Evolutionary conservation across 352 stramenopile species (phyloP).

Genomic region (Globisporangium viniferum): DNA sequence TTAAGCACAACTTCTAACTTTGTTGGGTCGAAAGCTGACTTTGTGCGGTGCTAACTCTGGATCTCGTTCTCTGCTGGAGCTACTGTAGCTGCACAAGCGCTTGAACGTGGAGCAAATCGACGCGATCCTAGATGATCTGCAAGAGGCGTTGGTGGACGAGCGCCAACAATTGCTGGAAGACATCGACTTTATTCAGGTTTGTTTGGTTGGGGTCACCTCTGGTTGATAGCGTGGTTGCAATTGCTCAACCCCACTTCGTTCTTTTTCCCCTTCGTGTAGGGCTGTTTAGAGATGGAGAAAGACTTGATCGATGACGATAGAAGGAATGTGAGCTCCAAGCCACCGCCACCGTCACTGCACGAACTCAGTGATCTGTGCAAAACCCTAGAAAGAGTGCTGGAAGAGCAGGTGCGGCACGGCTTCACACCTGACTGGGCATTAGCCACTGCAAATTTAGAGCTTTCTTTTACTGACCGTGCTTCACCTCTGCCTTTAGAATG

Average conservation of each 20-base stretch:
- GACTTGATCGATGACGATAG: conserved; percentile 77
- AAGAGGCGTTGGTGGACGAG: conserved; percentile 55
- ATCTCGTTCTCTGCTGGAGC: not conserved
- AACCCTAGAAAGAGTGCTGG: conserved; percentile 56
- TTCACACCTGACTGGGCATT: not conserved
- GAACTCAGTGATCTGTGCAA: conserved; percentile 62
- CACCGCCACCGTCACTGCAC: conserved; percentile 45
- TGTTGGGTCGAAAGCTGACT: not conserved
- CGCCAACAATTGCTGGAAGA: conserved; percentile 66
- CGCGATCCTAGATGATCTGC: conserved; percentile 56
- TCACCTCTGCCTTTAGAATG: conserved; percentile 22
- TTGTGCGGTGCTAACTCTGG: not conserved
- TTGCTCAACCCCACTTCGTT: no score
- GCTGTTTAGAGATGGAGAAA: conserved; percentile 84
- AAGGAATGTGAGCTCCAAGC: conserved; percentile 32
- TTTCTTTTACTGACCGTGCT: not conserved
- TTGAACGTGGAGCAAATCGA: conserved; percentile 79
- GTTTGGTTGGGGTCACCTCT: not conserved
- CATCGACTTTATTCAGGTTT: conserved; percentile 83
- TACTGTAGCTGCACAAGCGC: conserved; percentile 34
- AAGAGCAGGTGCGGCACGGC: conserved; percentile 38
- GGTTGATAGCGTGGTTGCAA: not conserved
- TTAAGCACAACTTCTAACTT: not conserved
- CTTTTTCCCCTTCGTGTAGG: conserved; percentile 19
- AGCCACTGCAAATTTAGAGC: no score